These are phyloP conservation scores for Rhodamnia rubescens DNA, from an alignment of 345 rosid species.

Conservation along the genomic window DNA sequence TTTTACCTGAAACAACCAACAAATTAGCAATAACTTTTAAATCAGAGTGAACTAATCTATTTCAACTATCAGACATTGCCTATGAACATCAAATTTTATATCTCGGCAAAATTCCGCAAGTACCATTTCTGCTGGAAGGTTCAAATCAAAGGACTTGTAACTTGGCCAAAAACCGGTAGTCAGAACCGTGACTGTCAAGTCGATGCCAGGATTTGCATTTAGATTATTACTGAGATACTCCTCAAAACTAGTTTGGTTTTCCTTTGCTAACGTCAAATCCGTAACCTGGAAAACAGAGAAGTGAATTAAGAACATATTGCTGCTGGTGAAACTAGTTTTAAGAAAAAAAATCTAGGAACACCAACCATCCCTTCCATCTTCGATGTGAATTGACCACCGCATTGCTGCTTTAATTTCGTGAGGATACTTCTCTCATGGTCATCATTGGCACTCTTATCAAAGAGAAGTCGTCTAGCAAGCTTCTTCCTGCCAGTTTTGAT, in stretches of 20 bases:
- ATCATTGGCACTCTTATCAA: slow-evolving; percentile 56
- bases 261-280: slow-evolving; percentile 80
- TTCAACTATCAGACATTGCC: not conserved
- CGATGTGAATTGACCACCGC: slow-evolving; percentile 74
- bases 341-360: not conserved
- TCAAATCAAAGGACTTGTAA: slow-evolving; percentile 72
- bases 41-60: not conserved
- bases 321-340: not conserved
- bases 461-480: slow-evolving; percentile 49
- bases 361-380: slow-evolving; percentile 84
- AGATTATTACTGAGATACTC: slow-evolving; percentile 50
- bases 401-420: slow-evolving; percentile 71
- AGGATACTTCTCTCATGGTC: slow-evolving; percentile 66
- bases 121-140: slow-evolving; percentile 82
- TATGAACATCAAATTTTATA: not conserved
- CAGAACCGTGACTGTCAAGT: slow-evolving; percentile 70
- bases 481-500: slow-evolving; percentile 41
- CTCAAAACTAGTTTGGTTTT: slow-evolving; percentile 64
- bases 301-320: not conserved
- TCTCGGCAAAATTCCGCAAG: not conserved
- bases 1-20: slow-evolving; percentile 36
- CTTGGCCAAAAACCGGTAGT: slow-evolving; percentile 95
- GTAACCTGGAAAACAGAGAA: slow-evolving; percentile 38
- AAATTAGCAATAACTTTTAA: not conserved
- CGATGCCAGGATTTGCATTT: slow-evolving; percentile 57